phyloP scores from a whole-genome alignment of 768 basidiomycete genomes.

The Chalciporus chontae region DNA sequence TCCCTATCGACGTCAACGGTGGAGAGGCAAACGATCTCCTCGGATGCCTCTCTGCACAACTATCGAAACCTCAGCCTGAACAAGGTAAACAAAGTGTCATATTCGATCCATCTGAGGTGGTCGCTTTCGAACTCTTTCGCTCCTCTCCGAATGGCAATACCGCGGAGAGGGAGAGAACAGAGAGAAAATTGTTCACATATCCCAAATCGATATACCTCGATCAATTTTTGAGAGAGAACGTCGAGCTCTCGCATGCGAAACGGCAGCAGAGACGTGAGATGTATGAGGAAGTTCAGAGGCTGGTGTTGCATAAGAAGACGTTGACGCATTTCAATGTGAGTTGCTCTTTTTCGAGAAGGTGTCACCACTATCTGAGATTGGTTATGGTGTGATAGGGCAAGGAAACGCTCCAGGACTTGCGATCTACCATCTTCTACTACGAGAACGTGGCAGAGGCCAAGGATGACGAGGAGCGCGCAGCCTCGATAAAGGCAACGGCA shows the following conservation, averaged over 20 bases:
- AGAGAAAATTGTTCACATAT: constrained; percentile 46
- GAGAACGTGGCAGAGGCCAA: constrained; percentile 57
- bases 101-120: constrained; percentile 57
- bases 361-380: background rate
- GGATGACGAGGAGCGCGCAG: constrained; percentile 45
- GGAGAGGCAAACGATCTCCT: constrained; percentile 53
- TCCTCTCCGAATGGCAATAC: constrained; percentile 17
- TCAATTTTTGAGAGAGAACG: constrained; percentile 61
- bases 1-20: constrained; percentile 48
- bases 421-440: constrained; percentile 64
- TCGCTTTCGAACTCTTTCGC: constrained; percentile 52
- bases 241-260: constrained; percentile 39
- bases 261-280: constrained; percentile 37
- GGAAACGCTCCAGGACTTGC: constrained; percentile 61
- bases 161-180: constrained; percentile 13
- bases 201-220: constrained; percentile 71
- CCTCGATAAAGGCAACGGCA: constrained; percentile 40
- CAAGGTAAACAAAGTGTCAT: constrained; percentile 53
- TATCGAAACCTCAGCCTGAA: constrained; percentile 27
- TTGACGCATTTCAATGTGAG: constrained; percentile 58
- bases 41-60: constrained; percentile 40
- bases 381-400: constrained; percentile 41
- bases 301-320: constrained; percentile 43
- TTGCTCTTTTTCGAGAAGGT: constrained; percentile 1
- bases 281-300: constrained; percentile 43